Base-by-base conservation (phyloP, 2,329 filamentous ascomycete genomes). In the Sclerotinia trifoliorum region DNA sequence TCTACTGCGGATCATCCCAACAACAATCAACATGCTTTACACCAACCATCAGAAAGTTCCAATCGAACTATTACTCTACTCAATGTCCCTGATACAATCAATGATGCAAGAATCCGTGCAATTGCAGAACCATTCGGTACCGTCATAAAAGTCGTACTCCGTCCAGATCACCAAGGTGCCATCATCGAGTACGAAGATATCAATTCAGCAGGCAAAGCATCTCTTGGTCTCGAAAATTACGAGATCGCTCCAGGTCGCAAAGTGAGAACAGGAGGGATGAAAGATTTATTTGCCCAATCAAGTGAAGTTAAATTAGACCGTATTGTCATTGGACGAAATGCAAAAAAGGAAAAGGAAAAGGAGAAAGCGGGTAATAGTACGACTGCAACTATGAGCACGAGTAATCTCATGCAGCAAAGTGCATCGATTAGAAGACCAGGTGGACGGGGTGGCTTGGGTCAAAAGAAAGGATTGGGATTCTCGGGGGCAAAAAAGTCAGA, bases 41-140 rank as follows among this genome's bases (percentile, higher is more conserved):
- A 67, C 19, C 76, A 76, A 17, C 81, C 83, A 24, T 81, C 78
- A 7, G 83, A 87, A 21, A 84, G 86, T 26, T 79, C 82, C 42
- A 86, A 88, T 62, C 88, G 93, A 65, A 95, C 92, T 0, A 84
- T 98, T 62, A 90, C 90, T 13, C 82, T 99, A 39, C 86, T 97
- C 80, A 90, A 94, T 71, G 82, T 99, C 1, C 93, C 95, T 0
- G 95, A 98, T 76, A 98, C 94, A 0, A 87, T 98, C 75, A 97
- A 96, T 72, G 92, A 96, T 75, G 88, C 91, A 1, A 92, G 94
- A 42, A 87, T 99, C 66, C 87, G 87, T 56, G 84, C 88, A 0
- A 81, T 96, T 3, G 88, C 91, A 11, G 90, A 93, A 73, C 84
- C 87, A 1, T 84, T 89, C 56, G 93, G 93, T 0, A 79, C 84